These are phyloP conservation scores for Saccharomyces hybrid DNA, from an alignment of 1,139 yeast species.

Conservation along the genomic window DNA sequence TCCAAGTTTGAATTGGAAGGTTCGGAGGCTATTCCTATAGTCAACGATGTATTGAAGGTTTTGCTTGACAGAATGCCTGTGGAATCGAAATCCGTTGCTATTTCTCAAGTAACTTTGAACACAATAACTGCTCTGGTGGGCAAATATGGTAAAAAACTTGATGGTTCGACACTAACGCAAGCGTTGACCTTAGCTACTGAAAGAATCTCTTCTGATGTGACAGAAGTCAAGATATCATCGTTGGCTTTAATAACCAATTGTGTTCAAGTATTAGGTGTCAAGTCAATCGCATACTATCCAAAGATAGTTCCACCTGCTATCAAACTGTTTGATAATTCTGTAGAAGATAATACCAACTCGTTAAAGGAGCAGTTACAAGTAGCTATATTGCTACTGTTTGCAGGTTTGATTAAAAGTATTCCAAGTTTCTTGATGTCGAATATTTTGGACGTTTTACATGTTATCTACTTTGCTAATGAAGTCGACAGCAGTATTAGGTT, in stretches of 20 bases:
- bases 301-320: constrained; percentile 73
- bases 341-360: constrained; percentile 29
- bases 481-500: constrained; percentile 57
- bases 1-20: constrained; percentile 65
- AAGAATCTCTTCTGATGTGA: constrained; percentile 40
- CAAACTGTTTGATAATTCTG: constrained; percentile 44
- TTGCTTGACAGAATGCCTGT: constrained; percentile 40
- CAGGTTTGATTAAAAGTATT: constrained; percentile 71
- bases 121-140: constrained; percentile 55
- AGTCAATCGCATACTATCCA: constrained; percentile 77
- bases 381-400: constrained; percentile 61
- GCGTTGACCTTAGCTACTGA: constrained; percentile 49
- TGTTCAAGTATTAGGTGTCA: constrained; percentile 71
- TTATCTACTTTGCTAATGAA: constrained; percentile 49
- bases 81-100: constrained; percentile 37
- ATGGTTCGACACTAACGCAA: constrained; percentile 42
- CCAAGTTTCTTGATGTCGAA: constrained; percentile 79
- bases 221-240: constrained; percentile 66
- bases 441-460: constrained; percentile 51
- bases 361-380: constrained; percentile 43
- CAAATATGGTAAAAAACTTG: constrained; percentile 51
- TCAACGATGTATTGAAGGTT: constrained; percentile 42
- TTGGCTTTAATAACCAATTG: constrained; percentile 64
- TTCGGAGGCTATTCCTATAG: constrained; percentile 40
- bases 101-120: constrained; percentile 65